Percentiles rank a stretch among this genome's conserved stretches.
Evolutionary conservation across 495 filamentous ascomycete genomes (phyloP).

Genomic region (Xylaria acuta): DNA sequence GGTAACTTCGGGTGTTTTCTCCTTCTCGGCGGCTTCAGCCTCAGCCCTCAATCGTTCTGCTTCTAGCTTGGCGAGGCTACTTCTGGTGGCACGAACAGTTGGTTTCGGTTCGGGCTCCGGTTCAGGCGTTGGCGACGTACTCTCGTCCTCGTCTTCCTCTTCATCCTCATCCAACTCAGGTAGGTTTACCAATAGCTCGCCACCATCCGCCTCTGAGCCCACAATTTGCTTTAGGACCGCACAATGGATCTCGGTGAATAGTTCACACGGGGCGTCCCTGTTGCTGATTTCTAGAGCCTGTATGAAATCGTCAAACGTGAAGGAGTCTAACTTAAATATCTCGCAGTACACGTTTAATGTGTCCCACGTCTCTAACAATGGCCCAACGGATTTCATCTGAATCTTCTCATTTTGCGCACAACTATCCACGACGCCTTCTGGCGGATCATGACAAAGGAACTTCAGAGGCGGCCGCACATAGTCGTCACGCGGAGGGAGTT

Average conservation of each 20-base stretch:
- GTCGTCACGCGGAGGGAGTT: constrained; percentile 68
- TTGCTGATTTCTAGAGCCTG: constrained; percentile 84
- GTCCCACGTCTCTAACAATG: constrained; percentile 89
- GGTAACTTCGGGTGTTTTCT: constrained; percentile 46
- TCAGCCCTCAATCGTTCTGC: constrained; percentile 67
- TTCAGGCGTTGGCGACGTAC: constrained; percentile 52
- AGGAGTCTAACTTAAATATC: constrained; percentile 90
- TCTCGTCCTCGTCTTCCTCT: constrained; percentile 63
- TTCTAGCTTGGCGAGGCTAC: constrained; percentile 83
- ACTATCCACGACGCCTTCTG: constrained; percentile 46
- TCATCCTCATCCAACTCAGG: constrained; percentile 75
- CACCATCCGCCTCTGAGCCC: constrained; percentile 72
- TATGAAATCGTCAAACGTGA: constrained; percentile 95
- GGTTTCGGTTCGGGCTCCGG: constrained; percentile 70
- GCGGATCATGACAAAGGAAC: constrained; percentile 70
- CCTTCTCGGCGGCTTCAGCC: constrained; percentile 53
- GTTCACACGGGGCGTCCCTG: constrained; percentile 79
- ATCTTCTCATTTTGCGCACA: constrained; percentile 59
- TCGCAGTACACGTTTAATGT: constrained; percentile 96
- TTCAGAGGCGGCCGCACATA: constrained; percentile 73
- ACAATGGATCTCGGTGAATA: constrained; percentile 91
- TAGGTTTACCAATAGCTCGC: constrained; percentile 77
- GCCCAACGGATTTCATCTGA: constrained; percentile 78
- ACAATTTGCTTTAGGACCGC: constrained; percentile 88
- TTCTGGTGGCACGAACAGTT: constrained; percentile 75